Evolutionary conservation across 2,329 filamentous ascomycete genomes (phyloP), one percentile per base, ranked within the genome.

Genomic region (Aspergillus neotritici): DNA sequence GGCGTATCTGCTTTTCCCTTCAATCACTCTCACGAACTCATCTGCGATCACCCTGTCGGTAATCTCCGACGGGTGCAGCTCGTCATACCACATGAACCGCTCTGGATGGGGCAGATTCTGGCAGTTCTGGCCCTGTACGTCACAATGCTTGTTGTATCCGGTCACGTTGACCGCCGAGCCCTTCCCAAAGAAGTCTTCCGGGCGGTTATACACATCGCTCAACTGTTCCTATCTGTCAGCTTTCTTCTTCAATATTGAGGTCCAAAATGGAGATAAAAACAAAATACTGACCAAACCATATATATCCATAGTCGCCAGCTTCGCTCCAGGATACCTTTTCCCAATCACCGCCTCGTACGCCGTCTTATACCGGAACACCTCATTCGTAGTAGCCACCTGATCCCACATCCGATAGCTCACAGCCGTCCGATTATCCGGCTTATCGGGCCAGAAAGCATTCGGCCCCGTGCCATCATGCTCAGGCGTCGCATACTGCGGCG

Each of bases 21-120:
- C 62, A 5, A 82, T 62, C 1, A 81, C 72, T 29, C 72, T 69
- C 4, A 77, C 64, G 60, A 83, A 82, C 44, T 78, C 73, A 46
- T 64, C 66, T 13, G 78, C 80, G 39, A 83, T 71, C 34, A 74
- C 68, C 55, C 76, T 67, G 63, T 79, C 75, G 6, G 82, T 76
- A 64, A 79, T 77, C 64, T 81, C 74, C 25, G 80, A 82, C 0
- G 84, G 84, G 67, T 91, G 86, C 58, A 90, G 62, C 58, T 82
- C 77, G 64, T 91, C 85, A 54, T 74, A 86, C 83, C 85, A 90
- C 60, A 87, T 52, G 60, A 78, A 90, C 35, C 77, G 80, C 51
- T 84, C 77, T 29, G 71, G 63, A 29, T 71, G 68, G 3, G 70
- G 44, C 14, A 34, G 25, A 2, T 29, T 31, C 13, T 37, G 12